Conservation (phyloP, 176 grass and related monocot genomes). For the Lolium multiflorum region DNA sequence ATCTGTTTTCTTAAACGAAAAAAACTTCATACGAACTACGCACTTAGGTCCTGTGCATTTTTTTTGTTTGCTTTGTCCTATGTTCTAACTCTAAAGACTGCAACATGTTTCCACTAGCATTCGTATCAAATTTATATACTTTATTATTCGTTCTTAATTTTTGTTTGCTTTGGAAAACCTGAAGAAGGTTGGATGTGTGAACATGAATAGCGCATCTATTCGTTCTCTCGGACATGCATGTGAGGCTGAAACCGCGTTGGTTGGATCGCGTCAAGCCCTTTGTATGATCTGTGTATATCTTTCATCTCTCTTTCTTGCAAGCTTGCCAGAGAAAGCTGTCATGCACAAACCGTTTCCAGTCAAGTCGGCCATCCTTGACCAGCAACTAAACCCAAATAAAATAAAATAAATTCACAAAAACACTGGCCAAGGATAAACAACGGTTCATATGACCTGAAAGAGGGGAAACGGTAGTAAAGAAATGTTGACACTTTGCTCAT, state of each 20-base stretch:
- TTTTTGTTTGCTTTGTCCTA: too few species aligned
- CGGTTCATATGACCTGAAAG: not conserved
- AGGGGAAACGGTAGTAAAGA: not conserved
- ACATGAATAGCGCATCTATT: not conserved
- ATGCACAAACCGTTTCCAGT: not conserved
- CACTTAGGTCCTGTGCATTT: too few species aligned
- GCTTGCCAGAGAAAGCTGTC: slow-evolving; percentile 1
- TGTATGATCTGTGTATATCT: not conserved
- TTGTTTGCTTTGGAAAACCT: not conserved
- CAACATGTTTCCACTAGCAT: too few species aligned
- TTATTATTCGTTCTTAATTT: not conserved
- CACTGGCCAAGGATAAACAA: not conserved
- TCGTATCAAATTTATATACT: not conserved
- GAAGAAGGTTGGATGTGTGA: slow-evolving; percentile 14
- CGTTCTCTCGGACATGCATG: not conserved
- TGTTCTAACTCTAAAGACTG: too few species aligned
- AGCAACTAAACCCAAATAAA: not conserved
- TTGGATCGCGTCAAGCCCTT: not conserved
- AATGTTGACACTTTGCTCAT: not conserved
- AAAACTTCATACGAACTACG: too few species aligned
- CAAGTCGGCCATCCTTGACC: not conserved
- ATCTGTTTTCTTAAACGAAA: too few species aligned
- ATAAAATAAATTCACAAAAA: not conserved
- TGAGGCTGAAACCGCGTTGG: not conserved
- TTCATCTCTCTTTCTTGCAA: slow-evolving; percentile 20